Conservation (phyloP, 176 grass and related monocot species). For the Zizania latifolia region DNA sequence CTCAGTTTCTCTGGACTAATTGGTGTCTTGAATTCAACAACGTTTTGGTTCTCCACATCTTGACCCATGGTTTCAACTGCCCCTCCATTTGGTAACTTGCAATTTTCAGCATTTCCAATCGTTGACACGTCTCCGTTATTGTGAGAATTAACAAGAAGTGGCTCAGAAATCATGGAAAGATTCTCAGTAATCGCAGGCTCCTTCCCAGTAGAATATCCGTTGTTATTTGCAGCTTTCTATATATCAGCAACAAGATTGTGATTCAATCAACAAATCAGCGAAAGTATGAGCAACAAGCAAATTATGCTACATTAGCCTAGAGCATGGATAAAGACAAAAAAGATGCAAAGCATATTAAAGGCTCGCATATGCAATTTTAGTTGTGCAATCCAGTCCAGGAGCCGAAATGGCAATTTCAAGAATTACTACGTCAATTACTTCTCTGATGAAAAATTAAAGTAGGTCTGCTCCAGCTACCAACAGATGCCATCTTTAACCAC, state of each 20-base stretch:
- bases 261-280: neutral
- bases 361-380: neutral
- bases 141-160: constrained; percentile 50
- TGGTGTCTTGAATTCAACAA: constrained; percentile 27
- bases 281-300: neutral
- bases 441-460: neutral
- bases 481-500: neutral
- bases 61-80: constrained; percentile 21
- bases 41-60: constrained; percentile 29
- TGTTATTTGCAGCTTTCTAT: constrained; percentile 52
- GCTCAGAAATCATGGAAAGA: constrained; percentile 71
- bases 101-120: constrained; percentile 36
- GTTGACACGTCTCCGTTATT: constrained; percentile 31
- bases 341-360: neutral
- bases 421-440: neutral
- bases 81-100: constrained; percentile 20
- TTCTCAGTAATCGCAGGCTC: constrained; percentile 40
- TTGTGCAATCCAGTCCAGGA: neutral
- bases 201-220: constrained; percentile 36
- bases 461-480: neutral
- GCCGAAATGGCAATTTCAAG: neutral
- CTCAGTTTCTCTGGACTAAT: constrained; percentile 28
- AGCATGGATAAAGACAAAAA: neutral
- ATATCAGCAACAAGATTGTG: constrained; percentile 16
- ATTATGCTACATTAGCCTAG: neutral